Base-by-base conservation (phyloP, 352 stramenopile species). In the Globisporangium camurandrum region DNA sequence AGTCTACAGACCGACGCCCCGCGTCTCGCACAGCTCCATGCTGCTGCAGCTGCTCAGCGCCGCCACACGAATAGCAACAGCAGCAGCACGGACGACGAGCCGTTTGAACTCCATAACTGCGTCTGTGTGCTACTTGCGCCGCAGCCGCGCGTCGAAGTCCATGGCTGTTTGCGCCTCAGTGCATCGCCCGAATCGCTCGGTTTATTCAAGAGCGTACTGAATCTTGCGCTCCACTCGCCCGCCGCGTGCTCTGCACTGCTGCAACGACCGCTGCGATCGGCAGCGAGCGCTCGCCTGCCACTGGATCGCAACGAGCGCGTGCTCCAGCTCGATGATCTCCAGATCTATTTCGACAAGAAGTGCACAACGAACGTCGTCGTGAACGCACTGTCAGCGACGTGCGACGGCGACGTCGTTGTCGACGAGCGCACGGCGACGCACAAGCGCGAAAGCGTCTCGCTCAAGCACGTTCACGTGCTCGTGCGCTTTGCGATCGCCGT, bases 101-200 rank as follows among this genome's bases (percentile, higher is more conserved):
- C 46, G 2, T 81, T 84, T 23, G 54, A 63, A 7, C 47, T 66
- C 20, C 41, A 67, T 11, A 69, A 64, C 23, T 78, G 66, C 20
- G 63, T 86, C 40, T 77, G 59, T 40, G 40, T 86, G 40, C 54
- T 79, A 10, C 31, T 86, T 9, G 71, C 75, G 0, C 71, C 69
- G 4, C 49, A 67, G 27, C 69, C 71, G 9, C 62, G 59, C 0
- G 57, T 81, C 6, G 59, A 75, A 42, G 51, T 86, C n/a, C 56
- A 64, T 19, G 75, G 75, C 2, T 55, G 44, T 24, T 23, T 81
- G 14, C 51, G 37, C 1, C n/a, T 84, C 11, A 61, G 58, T 5
- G 49, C 64, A 19, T 47, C 45, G 3, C 34, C 57, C 0, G 5
- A 46, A 7, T 81, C 65, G 2, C 11, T 50, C 14, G 10, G 22